Conservation (phyloP, 345 rosid species). For the Sisymbrium irio region DNA sequence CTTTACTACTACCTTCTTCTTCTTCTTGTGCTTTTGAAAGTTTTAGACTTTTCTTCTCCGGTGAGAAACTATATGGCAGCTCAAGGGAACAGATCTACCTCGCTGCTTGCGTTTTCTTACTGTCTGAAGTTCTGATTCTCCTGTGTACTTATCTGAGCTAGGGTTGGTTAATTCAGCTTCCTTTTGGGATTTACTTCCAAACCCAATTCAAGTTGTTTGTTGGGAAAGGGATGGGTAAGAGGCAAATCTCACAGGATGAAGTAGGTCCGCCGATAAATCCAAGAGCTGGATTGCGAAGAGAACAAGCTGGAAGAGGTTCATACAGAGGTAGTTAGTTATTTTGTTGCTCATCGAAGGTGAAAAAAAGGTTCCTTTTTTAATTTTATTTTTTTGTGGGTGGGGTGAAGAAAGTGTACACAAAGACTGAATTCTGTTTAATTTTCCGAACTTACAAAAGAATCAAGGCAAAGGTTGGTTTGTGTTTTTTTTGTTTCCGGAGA, state of each 20-base stretch:
- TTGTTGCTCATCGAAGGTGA: slow-evolving; percentile 1
- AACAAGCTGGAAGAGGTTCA: slow-evolving; percentile 97
- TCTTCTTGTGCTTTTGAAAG: slow-evolving; percentile 4
- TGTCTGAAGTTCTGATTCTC: slow-evolving; percentile 1
- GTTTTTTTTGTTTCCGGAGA: not conserved
- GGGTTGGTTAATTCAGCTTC: not conserved
- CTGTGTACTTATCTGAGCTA: slow-evolving; percentile 16
- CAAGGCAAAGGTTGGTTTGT: not conserved
- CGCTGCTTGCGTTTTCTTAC: slow-evolving; percentile 16
- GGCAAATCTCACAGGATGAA: slow-evolving; percentile 68
- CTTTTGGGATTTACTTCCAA: not conserved
- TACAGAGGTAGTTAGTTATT: slow-evolving; percentile 84
- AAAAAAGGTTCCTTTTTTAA: not conserved
- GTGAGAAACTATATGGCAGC: slow-evolving; percentile 15
- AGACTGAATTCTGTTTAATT: slow-evolving; percentile 1
- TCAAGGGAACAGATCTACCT: slow-evolving; percentile 25
- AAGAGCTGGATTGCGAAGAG: slow-evolving; percentile 79
- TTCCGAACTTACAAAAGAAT: slow-evolving; percentile 9
- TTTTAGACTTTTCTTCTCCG: not conserved
- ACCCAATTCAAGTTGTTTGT: not conserved
- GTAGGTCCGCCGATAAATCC: slow-evolving; percentile 86
- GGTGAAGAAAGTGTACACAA: slow-evolving; percentile 11
- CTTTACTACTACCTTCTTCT: not conserved
- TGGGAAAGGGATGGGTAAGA: slow-evolving; percentile 72
- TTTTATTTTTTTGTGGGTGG: slow-evolving; percentile 1